phyloP scores from a whole-genome alignment of 164 flowering plant species.

The Akebia trifoliata region DNA sequence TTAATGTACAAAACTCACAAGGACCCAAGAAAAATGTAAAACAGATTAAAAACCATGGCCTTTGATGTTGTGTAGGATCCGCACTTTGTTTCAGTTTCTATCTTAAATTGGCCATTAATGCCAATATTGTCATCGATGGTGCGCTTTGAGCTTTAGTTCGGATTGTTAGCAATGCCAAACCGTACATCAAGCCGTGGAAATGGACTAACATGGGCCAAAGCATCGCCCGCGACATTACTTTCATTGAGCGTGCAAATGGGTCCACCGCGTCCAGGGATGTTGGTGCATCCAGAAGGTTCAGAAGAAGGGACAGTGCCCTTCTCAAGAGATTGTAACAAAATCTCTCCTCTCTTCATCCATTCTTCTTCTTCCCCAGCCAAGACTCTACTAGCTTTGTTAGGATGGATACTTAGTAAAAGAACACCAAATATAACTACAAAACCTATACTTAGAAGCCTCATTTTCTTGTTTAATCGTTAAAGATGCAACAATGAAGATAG shows the following conservation, averaged over 20 bases:
- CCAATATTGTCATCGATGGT: too few relatives aligned
- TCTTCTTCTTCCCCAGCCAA: slow-evolving; percentile 16
- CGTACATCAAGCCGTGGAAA: background rate
- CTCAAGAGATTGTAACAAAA: slow-evolving; percentile 23
- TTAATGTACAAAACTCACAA: too few relatives aligned
- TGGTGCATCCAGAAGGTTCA: slow-evolving; percentile 28
- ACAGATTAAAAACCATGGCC: too few relatives aligned
- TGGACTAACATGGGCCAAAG: slow-evolving; percentile 1
- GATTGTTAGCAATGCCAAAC: background rate
- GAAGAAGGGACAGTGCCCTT: slow-evolving; percentile 27
- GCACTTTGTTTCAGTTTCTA: too few relatives aligned
- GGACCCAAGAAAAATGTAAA: too few relatives aligned
- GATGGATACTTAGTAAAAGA: slow-evolving; percentile 7
- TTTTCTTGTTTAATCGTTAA: background rate
- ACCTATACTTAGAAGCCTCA: slow-evolving; percentile 4
- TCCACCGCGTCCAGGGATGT: slow-evolving; percentile 26
- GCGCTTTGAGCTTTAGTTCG: background rate
- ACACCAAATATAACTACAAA: slow-evolving; percentile 5
- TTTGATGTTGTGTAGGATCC: too few relatives aligned
- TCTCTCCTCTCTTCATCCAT: slow-evolving; percentile 13
- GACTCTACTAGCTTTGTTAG: slow-evolving; percentile 15
- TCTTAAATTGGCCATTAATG: too few relatives aligned
- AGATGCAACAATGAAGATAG: background rate
- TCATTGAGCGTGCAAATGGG: slow-evolving; percentile 22
- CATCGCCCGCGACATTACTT: slow-evolving; percentile 28